Evolutionary conservation across 1,139 yeast genomes (phyloP), one percentile per base, ranked within the genome.

Genomic region (Yamadazyma dendronema): DNA sequence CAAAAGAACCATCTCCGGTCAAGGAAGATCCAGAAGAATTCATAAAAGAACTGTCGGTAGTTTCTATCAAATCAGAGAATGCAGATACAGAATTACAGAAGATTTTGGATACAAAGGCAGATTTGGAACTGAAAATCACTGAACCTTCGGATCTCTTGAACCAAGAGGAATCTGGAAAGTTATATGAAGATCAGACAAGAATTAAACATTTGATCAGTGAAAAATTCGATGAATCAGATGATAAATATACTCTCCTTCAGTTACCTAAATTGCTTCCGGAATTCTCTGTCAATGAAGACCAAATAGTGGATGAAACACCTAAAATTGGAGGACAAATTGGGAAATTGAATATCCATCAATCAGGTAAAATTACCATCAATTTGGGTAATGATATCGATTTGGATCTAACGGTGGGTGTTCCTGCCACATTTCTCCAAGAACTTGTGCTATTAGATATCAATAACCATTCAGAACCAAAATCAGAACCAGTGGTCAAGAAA

Each of bases 361-460:
- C 95, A 0, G 97, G 97, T 5, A 84, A 77, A 53, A 62, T 88
- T 28, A 72, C 92, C 10, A 76, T 89, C 59, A 76, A 78, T 43
- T 66, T 89, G 38, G 96, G 96, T 8, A 76, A 81, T 39, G 67
- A 63, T 37, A 75, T 80, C 27, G 67, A 72, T 12, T 72, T 89
- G 72, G 84, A 82, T 43, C 79, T 88, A 9, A 69, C 81, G 5
- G 74, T 77, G 52, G 96, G 96, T n/a, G 79, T 84, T 2, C 75
- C 80, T 10, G 64, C 84, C 10, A 73, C 76, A n/a, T 83, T 87
- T 49, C 61, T 84, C 32, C 96, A 89, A 56, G 92, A 87, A 47
- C 67, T 87, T 17, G 80, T 84, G 7, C 66, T 79, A n/a, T 51
- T 87, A 22, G 78, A 80, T 34, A 39, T 53, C 33, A 40, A 43